Evolutionary conservation across 2,329 filamentous ascomycete genomes (phyloP).

Genomic region (Talaromyces sp.): DNA sequence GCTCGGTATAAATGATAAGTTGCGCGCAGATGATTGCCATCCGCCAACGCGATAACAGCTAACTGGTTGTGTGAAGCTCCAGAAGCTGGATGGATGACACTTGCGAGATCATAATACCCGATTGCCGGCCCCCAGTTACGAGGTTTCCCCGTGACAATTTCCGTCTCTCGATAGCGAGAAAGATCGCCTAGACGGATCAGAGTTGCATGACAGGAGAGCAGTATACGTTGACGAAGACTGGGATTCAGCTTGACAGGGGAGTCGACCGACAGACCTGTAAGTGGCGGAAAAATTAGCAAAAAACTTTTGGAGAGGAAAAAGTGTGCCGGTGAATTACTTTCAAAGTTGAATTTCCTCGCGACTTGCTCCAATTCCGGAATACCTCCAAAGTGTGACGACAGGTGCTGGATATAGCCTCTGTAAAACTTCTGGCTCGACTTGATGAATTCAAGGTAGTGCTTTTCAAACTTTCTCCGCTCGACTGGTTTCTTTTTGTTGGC

Average conservation of each 20-base stretch:
- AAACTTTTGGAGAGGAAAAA: background rate
- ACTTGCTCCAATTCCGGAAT: constrained; percentile 55
- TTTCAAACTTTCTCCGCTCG: constrained; percentile 71
- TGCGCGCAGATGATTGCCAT: constrained; percentile 73
- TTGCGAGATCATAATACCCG: constrained; percentile 78
- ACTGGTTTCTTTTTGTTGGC: constrained; percentile 52
- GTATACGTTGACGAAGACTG: constrained; percentile 54
- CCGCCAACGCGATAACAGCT: constrained; percentile 72
- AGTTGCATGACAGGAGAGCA: constrained; percentile 72
- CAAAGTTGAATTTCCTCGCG: constrained; percentile 46
- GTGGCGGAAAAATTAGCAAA: constrained; percentile 22
- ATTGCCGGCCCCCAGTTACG: constrained; percentile 74
- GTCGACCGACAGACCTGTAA: constrained; percentile 40
- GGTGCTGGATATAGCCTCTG: constrained; percentile 72
- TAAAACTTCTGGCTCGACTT: constrained; percentile 88
- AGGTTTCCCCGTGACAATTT: constrained; percentile 61
- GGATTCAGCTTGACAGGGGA: constrained; percentile 43
- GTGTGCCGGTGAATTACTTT: constrained; percentile 32
- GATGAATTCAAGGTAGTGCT: constrained; percentile 76
- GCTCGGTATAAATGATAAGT: constrained; percentile 89
- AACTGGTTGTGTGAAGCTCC: constrained; percentile 86
- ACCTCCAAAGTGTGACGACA: constrained; percentile 57
- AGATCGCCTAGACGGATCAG: constrained; percentile 86
- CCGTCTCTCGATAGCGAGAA: constrained; percentile 73
- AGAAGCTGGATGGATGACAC: constrained; percentile 69